Conservation (phyloP, 2,329 filamentous ascomycete genomes). For the Hymenoscyphus infarciens region DNA sequence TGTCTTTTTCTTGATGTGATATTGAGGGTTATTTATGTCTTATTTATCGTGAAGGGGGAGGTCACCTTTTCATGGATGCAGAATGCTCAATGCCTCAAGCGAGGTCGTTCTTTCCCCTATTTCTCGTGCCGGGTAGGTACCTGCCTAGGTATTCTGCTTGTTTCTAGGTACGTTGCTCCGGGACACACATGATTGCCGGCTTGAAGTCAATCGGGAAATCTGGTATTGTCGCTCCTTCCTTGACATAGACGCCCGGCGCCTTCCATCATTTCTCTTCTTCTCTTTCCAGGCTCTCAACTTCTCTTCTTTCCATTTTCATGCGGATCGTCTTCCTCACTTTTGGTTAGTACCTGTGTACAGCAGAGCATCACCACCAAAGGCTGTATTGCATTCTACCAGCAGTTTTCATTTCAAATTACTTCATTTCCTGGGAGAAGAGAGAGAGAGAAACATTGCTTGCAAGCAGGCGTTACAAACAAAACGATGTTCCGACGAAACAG, state of each 20-base stretch:
- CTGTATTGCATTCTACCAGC: conserved; percentile 30
- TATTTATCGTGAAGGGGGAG: no score
- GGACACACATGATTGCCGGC: neutral
- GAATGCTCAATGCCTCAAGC: neutral
- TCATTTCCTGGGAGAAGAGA: conserved; percentile 18
- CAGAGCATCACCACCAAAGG: conserved; percentile 22
- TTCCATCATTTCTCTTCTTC: conserved; percentile 27
- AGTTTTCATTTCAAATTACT: conserved; percentile 29
- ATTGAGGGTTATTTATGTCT: no score
- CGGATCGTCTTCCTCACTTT: conserved; percentile 28
- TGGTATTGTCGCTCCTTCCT: conserved; percentile 11
- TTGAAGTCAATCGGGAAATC: neutral
- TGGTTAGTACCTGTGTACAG: conserved; percentile 31
- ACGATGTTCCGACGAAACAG: conserved; percentile 40
- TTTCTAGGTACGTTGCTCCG: neutral
- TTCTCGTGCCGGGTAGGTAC: neutral
- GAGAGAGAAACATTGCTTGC: conserved; percentile 10
- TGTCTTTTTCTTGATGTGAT: neutral
- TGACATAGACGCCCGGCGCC: neutral
- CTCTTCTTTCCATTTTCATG: conserved; percentile 34
- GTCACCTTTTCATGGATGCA: no score
- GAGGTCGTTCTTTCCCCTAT: neutral
- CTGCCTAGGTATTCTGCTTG: no score
- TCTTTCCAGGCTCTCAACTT: conserved; percentile 26
- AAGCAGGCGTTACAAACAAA: conserved; percentile 5